phyloP scores from a whole-genome alignment of 1,284 basidiomycete genomes.

The Schizophyllum commune region DNA sequence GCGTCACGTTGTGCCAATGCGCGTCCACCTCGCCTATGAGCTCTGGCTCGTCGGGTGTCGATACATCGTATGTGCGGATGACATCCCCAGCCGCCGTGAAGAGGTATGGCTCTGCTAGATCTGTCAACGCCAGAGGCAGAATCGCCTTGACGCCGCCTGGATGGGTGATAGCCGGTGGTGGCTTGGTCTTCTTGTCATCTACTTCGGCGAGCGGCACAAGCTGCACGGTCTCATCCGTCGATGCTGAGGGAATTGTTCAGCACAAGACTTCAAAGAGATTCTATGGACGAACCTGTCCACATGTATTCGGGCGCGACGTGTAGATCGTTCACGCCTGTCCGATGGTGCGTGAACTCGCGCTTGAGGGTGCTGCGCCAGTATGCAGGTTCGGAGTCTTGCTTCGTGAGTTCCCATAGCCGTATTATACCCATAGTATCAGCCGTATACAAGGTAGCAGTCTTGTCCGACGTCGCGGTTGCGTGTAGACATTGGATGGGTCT shows the following conservation, averaged over 20 bases:
- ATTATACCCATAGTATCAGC: constrained; percentile 85
- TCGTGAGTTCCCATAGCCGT: constrained; percentile 63
- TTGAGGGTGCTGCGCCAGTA: constrained; percentile 48
- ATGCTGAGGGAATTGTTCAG: constrained; percentile 42
- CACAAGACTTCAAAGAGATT: not conserved
- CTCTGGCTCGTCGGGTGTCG: constrained; percentile 54
- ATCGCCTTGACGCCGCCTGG: constrained; percentile 64
- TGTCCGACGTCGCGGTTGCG: constrained; percentile 35
- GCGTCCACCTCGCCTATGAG: constrained; percentile 66
- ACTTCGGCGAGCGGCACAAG: constrained; percentile 33
- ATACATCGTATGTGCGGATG: constrained; percentile 68
- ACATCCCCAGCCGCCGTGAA: constrained; percentile 79
- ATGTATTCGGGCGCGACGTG: constrained; percentile 56
- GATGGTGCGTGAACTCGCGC: constrained; percentile 61
- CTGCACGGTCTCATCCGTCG: constrained; percentile 78
- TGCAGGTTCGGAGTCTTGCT: constrained; percentile 31
- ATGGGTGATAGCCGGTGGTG: constrained; percentile 49
- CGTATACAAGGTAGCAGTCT: constrained; percentile 55
- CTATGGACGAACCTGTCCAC: constrained; percentile 65
- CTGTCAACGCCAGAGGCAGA: constrained; percentile 58
- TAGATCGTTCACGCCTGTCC: constrained; percentile 77
- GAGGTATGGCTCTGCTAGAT: constrained; percentile 58
- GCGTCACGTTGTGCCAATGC: constrained; percentile 83
- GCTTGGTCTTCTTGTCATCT: constrained; percentile 21
- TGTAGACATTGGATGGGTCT: constrained; percentile 63